Base-by-base conservation (phyloP, 1,284 basidiomycete genomes). In the Cutaneotrichosporon cavernicola region DNA sequence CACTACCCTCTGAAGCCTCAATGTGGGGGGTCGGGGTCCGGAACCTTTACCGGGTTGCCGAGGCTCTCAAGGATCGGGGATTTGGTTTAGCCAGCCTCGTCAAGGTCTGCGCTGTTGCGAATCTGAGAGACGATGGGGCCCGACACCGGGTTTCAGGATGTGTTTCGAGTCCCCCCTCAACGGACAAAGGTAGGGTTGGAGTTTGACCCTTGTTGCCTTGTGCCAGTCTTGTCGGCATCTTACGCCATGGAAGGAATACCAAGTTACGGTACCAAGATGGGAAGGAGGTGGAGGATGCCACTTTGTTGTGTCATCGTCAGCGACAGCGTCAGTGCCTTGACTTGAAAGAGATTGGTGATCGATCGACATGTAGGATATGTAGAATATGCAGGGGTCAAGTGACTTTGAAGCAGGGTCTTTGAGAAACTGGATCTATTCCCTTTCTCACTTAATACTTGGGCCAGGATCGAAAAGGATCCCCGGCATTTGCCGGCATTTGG, bases 401-500 rank as follows among this genome's bases (percentile, higher is more conserved):
- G 34, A 36, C 5, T 1, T 13, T 2, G 2, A 8, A 8, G 2
- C 34, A 36, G 5, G 34, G 34, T 36, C 34, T 8, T 14, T n/a
- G 43, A 8, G 18, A n/a, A 46, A n/a, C 43, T 46, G 43, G 43
- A 16, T 46, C 43, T 46, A 18, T 18, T 18, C 43, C 16, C 18
- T 18, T 46, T n/a, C 18, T 46, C 43, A 2, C 40, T 13, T 43
- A 1, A 9, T 13, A 5, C 4, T 18, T 18, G 16, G 14, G 43
- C 43, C 18, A 16, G 16, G 18, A 16, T 46, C 18, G 16, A 18
- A 5, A 16, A 46, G 43, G 43, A 46, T 46, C 13, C n/a, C n/a
- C n/a, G n/a, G n/a, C n/a, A n/a, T n/a, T n/a, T n/a, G n/a, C n/a
- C 43, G 43, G 43, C 18, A 46, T 46, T 46, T 46, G 43, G 43